phyloP scores from a whole-genome alignment of 2,329 filamentous ascomycete species.

The Periglandula ipomoeae region DNA sequence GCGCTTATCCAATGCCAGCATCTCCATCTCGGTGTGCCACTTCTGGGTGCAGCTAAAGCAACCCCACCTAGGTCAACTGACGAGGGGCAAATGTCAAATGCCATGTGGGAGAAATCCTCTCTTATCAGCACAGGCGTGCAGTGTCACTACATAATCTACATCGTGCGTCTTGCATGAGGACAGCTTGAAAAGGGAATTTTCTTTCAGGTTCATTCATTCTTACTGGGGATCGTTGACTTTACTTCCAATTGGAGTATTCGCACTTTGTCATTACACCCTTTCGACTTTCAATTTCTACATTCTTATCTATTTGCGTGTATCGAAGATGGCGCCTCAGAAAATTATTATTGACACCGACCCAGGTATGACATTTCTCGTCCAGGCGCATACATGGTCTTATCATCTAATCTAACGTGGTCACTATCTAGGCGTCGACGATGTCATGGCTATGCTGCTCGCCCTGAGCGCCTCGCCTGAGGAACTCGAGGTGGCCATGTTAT shows the following conservation, averaged over 20 bases:
- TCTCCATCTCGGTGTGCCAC: no score
- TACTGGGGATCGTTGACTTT: no score
- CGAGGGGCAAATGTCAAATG: neutral
- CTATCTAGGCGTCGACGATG: slow-evolving; percentile 68
- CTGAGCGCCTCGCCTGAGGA: slow-evolving; percentile 75
- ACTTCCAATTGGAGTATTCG: no score
- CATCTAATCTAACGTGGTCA: neutral
- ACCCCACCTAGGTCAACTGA: neutral
- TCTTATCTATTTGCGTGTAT: neutral
- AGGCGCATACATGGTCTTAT: slow-evolving; percentile 8
- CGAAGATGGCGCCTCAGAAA: slow-evolving; percentile 56
- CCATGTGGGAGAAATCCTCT: neutral
- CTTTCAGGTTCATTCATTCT: neutral
- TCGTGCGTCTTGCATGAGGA: slow-evolving; percentile 3
- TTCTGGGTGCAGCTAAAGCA: no score
- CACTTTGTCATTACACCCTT: no score
- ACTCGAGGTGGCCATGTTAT: slow-evolving; percentile 75
- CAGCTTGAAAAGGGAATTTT: neutral
- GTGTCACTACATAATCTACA: neutral
- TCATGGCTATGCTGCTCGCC: slow-evolving; percentile 79
- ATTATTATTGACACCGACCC: slow-evolving; percentile 97
- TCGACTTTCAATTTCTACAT: neutral
- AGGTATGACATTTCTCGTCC: slow-evolving; percentile 34
- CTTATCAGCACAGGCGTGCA: neutral
- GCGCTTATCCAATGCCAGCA: neutral